Conservation (phyloP, 495 filamentous ascomycete species). For the Cercophora sp. region DNA sequence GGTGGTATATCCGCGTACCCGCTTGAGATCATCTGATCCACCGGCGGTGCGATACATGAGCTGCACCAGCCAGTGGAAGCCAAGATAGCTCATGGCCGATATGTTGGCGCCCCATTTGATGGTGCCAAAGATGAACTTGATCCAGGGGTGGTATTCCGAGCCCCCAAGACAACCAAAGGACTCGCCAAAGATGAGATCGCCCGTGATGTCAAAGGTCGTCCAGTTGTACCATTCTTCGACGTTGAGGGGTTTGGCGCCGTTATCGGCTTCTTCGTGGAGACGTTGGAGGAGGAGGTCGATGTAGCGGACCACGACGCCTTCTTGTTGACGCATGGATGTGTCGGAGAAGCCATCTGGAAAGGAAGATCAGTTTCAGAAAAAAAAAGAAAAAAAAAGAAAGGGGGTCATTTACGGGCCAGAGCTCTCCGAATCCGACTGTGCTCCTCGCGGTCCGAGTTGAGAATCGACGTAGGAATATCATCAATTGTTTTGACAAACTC, state of each 20-base stretch:
- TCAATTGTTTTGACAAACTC: conserved; percentile 14
- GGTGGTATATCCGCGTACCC: neutral
- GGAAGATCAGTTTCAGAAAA: neutral
- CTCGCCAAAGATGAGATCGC: conserved; percentile 52
- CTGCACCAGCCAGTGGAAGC: conserved; percentile 9
- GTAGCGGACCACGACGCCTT: conserved; percentile 31
- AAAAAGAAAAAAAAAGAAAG: neutral
- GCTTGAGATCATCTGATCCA: neutral
- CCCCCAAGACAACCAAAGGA: conserved; percentile 46
- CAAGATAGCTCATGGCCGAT: conserved; percentile 22
- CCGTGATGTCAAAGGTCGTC: conserved; percentile 55
- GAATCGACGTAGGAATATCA: conserved; percentile 14
- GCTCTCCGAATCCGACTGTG: conserved; percentile 42
- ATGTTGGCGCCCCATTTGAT: conserved; percentile 26
- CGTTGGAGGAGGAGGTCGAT: conserved; percentile 36
- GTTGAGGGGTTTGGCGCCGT: conserved; percentile 22
- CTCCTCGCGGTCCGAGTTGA: conserved; percentile 22
- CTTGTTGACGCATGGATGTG: conserved; percentile 35
- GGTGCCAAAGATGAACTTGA: conserved; percentile 26
- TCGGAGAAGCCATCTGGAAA: conserved; percentile 45
- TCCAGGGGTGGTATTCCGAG: conserved; percentile 29
- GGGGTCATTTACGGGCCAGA: conserved; percentile 28
- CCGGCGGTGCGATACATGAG: neutral
- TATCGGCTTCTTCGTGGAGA: conserved; percentile 19
- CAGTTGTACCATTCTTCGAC: conserved; percentile 49